phyloP scores from a whole-genome alignment of 768 basidiomycete genomes.

The Sarcodon sp. region DNA sequence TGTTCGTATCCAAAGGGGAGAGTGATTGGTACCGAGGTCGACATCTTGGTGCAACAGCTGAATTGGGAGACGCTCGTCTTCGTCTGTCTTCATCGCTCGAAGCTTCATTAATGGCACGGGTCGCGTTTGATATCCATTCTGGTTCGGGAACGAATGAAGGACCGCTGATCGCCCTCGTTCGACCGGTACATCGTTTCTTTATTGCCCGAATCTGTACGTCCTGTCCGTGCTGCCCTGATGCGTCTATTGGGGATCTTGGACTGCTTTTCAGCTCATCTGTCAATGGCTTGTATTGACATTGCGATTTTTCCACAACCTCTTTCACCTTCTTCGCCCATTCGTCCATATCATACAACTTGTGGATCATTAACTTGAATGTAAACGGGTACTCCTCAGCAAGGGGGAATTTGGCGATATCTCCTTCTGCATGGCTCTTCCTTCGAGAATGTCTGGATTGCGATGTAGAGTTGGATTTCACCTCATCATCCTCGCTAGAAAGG shows the following conservation, averaged over 20 bases:
- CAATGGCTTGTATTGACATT: background rate
- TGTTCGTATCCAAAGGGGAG: background rate
- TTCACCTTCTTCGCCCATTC: background rate
- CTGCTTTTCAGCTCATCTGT: background rate
- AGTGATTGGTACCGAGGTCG: background rate
- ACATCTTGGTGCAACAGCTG: background rate
- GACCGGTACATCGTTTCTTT: background rate
- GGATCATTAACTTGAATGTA: background rate
- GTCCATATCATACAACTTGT: background rate
- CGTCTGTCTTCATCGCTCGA: background rate
- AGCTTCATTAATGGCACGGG: background rate
- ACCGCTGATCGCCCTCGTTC: background rate
- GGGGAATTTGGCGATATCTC: background rate
- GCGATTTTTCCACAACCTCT: background rate
- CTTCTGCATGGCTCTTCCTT: background rate
- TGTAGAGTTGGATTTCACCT: no score
- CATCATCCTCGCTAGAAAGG: no score
- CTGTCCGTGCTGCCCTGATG: background rate
- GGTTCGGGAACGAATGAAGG: background rate
- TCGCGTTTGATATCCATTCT: background rate
- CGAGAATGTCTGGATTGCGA: background rate
- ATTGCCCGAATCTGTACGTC: background rate
- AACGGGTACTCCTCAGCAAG: background rate
- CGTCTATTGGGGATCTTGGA: background rate
- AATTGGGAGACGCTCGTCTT: background rate